Base-by-base conservation (phyloP, 2,329 filamentous ascomycete genomes). In the Calonectria hawksworthii region DNA sequence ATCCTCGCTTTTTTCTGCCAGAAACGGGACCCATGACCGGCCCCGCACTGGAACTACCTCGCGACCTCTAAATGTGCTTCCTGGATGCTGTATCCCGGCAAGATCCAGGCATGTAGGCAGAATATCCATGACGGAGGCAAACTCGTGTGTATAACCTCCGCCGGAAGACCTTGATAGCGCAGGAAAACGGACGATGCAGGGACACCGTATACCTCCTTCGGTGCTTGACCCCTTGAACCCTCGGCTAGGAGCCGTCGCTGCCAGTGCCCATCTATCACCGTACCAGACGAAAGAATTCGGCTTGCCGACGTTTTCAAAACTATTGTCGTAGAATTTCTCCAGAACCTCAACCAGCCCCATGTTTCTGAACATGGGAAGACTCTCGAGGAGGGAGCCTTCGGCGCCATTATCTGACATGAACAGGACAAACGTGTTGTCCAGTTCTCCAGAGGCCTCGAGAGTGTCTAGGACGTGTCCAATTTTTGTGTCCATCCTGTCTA, bases 401-500 rank as follows among this genome's bases (percentile, higher is more conserved):
- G 54, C 54, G 2, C 54, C 54, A 73, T 51, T 59, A 36, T 59
- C 54, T 34, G 54, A 59, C 54, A 59, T 59, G 54, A 59, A 59
- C 3, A 59, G 30, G 4, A 59, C 32, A 59, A 59, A 59, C 3
- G 54, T 59, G 13, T 59, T 59, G 10, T 59, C 32, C 21, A 59
- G 32, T 11, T 59, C 54, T 4, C 54, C 54, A 7, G 30, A 36
- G 2, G 32, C 21, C 21, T 59, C 32, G 1, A 59, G 32, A 4
- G 32, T n/a, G 21, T 59, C 54, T 3, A 59, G 21, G 10, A 59
- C 54, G n/a, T 59, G 30, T 8, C 91, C 91, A 26, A 93, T 88
- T 72, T 92, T 91, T 73, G 82, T 81, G 78, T 93, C 92, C 68
- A 93, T 92, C 61, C 86, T 86, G 72, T 93, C 91, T 3, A 93